phyloP scores from a whole-genome alignment of 1,284 basidiomycete genomes.

The Tilletia setariae region DNA sequence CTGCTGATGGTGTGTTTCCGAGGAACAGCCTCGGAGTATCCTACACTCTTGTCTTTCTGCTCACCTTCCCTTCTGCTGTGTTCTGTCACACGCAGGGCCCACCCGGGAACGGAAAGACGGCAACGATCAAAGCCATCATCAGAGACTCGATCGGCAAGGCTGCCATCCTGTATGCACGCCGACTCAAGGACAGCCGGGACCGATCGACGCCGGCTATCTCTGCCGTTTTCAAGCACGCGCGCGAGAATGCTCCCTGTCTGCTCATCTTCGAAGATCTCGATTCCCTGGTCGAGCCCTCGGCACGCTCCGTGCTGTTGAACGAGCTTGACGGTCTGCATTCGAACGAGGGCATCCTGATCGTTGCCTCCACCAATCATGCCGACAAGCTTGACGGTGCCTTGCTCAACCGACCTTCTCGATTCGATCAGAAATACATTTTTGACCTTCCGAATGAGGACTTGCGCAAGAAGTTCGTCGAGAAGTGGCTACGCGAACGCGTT shows the following conservation, averaged over 20 bases:
- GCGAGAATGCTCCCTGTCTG: constrained; percentile 19
- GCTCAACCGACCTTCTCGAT: constrained; percentile 20
- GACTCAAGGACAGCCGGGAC: neutral
- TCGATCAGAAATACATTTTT: constrained; percentile 19
- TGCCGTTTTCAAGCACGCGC: constrained; percentile 16
- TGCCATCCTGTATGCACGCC: neutral
- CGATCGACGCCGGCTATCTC: neutral
- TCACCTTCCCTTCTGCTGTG: neutral
- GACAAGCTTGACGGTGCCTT: constrained; percentile 19
- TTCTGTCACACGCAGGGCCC: constrained; percentile 16
- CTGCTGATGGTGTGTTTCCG: constrained; percentile 7
- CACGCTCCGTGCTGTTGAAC: constrained; percentile 13
- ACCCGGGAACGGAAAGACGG: constrained; percentile 23
- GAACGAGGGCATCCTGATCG: constrained; percentile 20
- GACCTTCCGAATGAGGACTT: constrained; percentile 11
- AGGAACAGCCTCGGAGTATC: neutral
- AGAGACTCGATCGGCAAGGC: neutral
- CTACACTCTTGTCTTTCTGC: neutral
- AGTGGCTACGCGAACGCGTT: constrained; percentile 17
- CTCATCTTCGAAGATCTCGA: constrained; percentile 22
- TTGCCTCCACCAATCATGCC: constrained; percentile 19
- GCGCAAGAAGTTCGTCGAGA: constrained; percentile 13
- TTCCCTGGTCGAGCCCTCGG: constrained; percentile 10
- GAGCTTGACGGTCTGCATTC: constrained; percentile 17
- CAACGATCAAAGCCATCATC: constrained; percentile 10